Evolutionary conservation across 1,284 basidiomycete genomes (phyloP), one percentile per base, ranked within the genome.

Genomic region (Ceratobasidium theobromae): DNA sequence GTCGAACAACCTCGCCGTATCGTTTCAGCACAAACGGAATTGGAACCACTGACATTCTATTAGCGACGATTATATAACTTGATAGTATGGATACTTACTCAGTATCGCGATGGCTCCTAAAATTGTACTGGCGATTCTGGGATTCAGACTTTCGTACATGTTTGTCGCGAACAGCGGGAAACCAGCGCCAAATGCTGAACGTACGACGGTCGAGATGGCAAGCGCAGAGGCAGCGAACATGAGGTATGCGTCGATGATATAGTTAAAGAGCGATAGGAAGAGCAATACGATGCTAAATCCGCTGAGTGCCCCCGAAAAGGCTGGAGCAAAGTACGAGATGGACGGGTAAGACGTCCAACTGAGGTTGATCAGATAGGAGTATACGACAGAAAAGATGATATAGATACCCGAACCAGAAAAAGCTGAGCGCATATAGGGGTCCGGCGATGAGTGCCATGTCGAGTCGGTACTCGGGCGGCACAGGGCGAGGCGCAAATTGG

Each of bases 211-310:
- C 67, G 77, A 78, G 41, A 75, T 78, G 0, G 81, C 76, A 1
- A 84, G 73, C 0, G 81, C 82, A 1, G 76, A 77, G 27, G 81
- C 80, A 1, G 81, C 79, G 11, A 77, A 75, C 72, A 76, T 75
- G n/a, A 82, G 74, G 69, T 82, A 82, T 4, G 77, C 75, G 70
- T 82, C 81, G 70, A 82, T 77, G 69, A 82, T 76, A 72, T 75
- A 79, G 74, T 78, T 75, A 72, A 75, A 77, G 53, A 79, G 45
- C n/a, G 69, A 33, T 8, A 72, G 74, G 73, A 83, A 83, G 72
- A 81, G 78, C 33, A 79, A 76, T 16, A 80, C 70, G 6, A 79
- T 74, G 0, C 71, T 73, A 5, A 79, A 72, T 1, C 82, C 82
- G 58, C 82, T 75, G 8, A 81, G 70, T 2, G 73, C 75, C 25